A percentile compares a stretch with the other conserved stretches of the same genome.
Evolutionary conservation across 768 basidiomycete genomes (phyloP).

Genomic region (Mycena amicta): DNA sequence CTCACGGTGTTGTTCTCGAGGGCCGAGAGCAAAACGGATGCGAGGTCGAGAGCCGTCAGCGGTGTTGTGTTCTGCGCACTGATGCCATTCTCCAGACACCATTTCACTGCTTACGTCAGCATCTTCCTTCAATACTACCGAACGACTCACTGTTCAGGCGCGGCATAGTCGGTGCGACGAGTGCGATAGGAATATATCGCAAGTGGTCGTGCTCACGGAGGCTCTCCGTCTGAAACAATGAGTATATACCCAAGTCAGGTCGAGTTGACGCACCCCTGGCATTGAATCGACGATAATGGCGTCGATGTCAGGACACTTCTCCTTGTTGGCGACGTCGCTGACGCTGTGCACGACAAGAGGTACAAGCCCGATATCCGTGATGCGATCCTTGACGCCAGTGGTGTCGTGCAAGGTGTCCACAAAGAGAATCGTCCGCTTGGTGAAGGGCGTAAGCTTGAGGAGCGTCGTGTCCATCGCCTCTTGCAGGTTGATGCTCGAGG

Average conservation of each 20-base stretch:
- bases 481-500: conserved; percentile 72
- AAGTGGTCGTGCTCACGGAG: conserved; percentile 92
- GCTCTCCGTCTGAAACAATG: conserved; percentile 72
- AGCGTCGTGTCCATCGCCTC: conserved; percentile 73
- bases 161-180: conserved; percentile 79
- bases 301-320: conserved; percentile 85
- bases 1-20: conserved; percentile 89
- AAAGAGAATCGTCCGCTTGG: conserved; percentile 88
- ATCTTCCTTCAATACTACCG: conserved; percentile 12
- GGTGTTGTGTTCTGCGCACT: conserved; percentile 94
- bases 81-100: conserved; percentile 96
- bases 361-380: conserved; percentile 78
- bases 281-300: conserved; percentile 95
- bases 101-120: conserved; percentile 66
- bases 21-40: conserved; percentile 90
- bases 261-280: conserved; percentile 64
- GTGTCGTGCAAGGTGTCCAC: conserved; percentile 83
- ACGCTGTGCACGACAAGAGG: conserved; percentile 78
- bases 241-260: too few species aligned
- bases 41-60: conserved; percentile 83
- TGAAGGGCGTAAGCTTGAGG: conserved; percentile 83
- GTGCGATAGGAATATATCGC: conserved; percentile 94
- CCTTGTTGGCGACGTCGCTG: conserved; percentile 80
- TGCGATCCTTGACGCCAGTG: conserved; percentile 73
- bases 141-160: conserved; percentile 67